phyloP scores from a whole-genome alignment of 2,329 filamentous ascomycete species.

The Penicillium griseofulvum region DNA sequence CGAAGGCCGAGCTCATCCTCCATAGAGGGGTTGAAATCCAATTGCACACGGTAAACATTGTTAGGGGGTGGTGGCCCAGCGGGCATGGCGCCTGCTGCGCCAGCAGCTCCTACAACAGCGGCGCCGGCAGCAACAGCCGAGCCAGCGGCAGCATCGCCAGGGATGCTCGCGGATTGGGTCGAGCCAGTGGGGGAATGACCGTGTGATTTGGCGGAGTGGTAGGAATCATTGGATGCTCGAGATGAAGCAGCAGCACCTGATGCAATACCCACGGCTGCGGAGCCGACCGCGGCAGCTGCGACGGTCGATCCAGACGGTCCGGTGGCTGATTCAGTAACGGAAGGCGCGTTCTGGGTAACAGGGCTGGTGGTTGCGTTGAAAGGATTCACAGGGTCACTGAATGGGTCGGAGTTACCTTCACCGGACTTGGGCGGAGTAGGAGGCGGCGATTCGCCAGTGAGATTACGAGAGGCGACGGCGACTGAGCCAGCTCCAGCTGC shows the following conservation, averaged over 20 bases:
- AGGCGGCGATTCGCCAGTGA: conserved; percentile 34
- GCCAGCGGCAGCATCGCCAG: conserved; percentile 21
- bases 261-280: conserved; percentile 41
- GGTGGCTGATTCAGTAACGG: conserved; percentile 21
- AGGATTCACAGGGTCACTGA: conserved; percentile 63
- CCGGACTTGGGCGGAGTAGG: conserved; percentile 41
- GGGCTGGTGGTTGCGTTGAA: conserved; percentile 55
- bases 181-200: conserved; percentile 22
- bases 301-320: conserved; percentile 33
- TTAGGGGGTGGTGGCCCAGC: conserved; percentile 47
- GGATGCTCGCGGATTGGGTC: conserved; percentile 23
- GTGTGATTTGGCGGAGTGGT: conserved; percentile 22
- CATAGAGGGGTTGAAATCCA: conserved; percentile 91
- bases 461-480: conserved; percentile 31
- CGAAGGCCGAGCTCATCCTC: conserved; percentile 83
- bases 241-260: conserved; percentile 39
- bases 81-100: conserved; percentile 14
- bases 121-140: conserved; percentile 9
- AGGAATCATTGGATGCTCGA: conserved; percentile 21
- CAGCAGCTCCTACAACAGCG: conserved; percentile 7
- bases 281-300: conserved; percentile 38
- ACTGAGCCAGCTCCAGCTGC: conserved; percentile 19
- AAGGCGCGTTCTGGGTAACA: conserved; percentile 12
- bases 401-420: conserved; percentile 44
- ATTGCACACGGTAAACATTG: conserved; percentile 86